Evolutionary conservation across 2,329 filamentous ascomycete species (phyloP), one percentile per base, ranked within the genome.

Genomic region (Tolypocladium tundrense): DNA sequence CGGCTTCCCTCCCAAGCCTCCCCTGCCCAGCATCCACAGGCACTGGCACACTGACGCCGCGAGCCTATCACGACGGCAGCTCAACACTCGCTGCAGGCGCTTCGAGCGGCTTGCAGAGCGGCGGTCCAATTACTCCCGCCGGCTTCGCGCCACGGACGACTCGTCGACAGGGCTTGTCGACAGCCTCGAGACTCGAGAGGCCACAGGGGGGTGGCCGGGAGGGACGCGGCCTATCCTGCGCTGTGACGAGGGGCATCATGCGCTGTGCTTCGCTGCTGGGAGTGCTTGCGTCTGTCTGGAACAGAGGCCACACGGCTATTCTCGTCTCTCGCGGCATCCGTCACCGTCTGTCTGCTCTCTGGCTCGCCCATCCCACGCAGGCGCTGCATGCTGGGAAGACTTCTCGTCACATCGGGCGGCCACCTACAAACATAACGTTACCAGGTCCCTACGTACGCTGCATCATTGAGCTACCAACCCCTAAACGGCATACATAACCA

Each of bases 401-500:
- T 21, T 63, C 57, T 61, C 59, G 60, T 63, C 59, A 57, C 59
- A 62, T 60, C 59, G 54, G 43, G 59, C 19, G 43, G 59, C 19
- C 52, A 27, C 45, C 35, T 42, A 19, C n/a, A 24, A 16, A 56
- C 27, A 53, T 55, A 27, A 27, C 24, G 24, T 27, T 27, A 55
- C 41, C 57, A 54, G 54, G 58, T 39, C 50, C 60, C 59, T 55
- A 37, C 48, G 48, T 37, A 19, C 31, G 4, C 48, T 21, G 11
- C 9, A 19, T 10, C 19, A 16, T 14, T 21, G 48, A 6, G 31
- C 48, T 52, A 19, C 48, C 48, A 27, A 35, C 27, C 54, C 50
- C 57, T 50, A 53, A 40, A 21, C 31, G 40, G 52, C 57, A 71
- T 79, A 79, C 77, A 79, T 79, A 80, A 79, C 73, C 69, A 67